A percentile compares a stretch with the other conserved stretches of the same genome.
Conservation (phyloP, 192 early-diverging fungal genomes). For the Entomortierella chlamydospora region DNA sequence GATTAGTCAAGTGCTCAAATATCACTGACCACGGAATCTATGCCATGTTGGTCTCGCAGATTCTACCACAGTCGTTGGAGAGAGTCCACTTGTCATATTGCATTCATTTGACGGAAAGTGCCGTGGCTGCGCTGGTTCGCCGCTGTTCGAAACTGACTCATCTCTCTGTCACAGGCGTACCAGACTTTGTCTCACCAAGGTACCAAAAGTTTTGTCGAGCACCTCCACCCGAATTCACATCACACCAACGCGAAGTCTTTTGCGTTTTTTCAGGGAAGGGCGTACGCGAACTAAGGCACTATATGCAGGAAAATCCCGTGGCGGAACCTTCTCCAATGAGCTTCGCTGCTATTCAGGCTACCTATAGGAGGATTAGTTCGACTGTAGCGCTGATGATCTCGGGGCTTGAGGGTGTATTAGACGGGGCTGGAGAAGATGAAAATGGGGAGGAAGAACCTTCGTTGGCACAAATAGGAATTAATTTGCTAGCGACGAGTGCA, state of each 20-base stretch:
- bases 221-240: slow-evolving; percentile 65
- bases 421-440: background rate
- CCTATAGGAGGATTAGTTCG: slow-evolving; percentile 7
- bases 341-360: slow-evolving; percentile 15
- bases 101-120: slow-evolving; percentile 54
- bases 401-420: background rate
- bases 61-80: slow-evolving; percentile 59
- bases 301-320: slow-evolving; percentile 33
- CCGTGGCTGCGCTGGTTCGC: slow-evolving; percentile 60
- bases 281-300: slow-evolving; percentile 60
- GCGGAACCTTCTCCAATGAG: background rate
- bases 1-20: slow-evolving; percentile 71
- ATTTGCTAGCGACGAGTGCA: slow-evolving; percentile 4
- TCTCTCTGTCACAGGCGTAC: slow-evolving; percentile 67
- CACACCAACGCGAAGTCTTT: slow-evolving; percentile 65
- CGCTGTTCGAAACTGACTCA: slow-evolving; percentile 62
- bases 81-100: slow-evolving; percentile 70
- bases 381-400: slow-evolving; percentile 17
- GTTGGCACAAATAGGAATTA: background rate
- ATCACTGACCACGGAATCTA: slow-evolving; percentile 65
- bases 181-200: slow-evolving; percentile 58
- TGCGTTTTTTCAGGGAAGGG: slow-evolving; percentile 71
- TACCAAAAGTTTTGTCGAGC: slow-evolving; percentile 62
- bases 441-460: background rate
- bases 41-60: slow-evolving; percentile 55